Base-by-base conservation (phyloP, 495 filamentous ascomycete species). In the Neurospora discreta region DNA sequence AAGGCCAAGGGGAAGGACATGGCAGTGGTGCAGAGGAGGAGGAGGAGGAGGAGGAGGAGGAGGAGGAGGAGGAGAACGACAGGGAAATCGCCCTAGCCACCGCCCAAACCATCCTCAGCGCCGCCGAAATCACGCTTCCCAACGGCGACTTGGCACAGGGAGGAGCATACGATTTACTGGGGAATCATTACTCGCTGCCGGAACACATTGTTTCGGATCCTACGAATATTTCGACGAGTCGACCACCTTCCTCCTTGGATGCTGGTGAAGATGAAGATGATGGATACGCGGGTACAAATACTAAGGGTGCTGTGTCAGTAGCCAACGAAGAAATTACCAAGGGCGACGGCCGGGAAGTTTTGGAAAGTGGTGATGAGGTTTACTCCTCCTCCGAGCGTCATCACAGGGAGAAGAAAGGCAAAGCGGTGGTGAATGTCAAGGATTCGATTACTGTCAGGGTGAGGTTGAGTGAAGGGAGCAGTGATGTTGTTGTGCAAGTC, bases 151-250 rank as follows among this genome's bases (percentile, higher is more conserved):
- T 93, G 11, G 87, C 87, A 18, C 85, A 90, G 46, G 52, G 52
- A 5, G 93, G 94, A 3, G 89, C 87, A 9, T 98, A 93, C 75
- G 94, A 97, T 80, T 84, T 89, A 46, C 81, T 88, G 60, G 94
- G 94, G 0, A 89, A 89, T 58, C 84, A 90, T 71, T 98, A 97
- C 78, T 83, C 87, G 9, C 74, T 97, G 23, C 92, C 92, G 7
- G 88, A 90, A 77, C 90, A 91, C 79, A 87, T 95, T 33, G 89
- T 94, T 10, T 83, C 86, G 69, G 91, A 94, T 78, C 94, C 94
- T 8, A 80, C 81, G 60, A 94, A 96, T 75, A 76, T 96, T 6
- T 80, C 85, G 0, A 18, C 13, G 79, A 85, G 74, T 83, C 83
- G 41, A 18, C 39, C 39, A 40, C 11, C 39, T 40, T 40, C 39